A percentile compares a stretch with the other conserved stretches of the same genome.
Evolutionary conservation across 352 stramenopile genomes (phyloP).

Genomic region (Pythium aquatile): DNA sequence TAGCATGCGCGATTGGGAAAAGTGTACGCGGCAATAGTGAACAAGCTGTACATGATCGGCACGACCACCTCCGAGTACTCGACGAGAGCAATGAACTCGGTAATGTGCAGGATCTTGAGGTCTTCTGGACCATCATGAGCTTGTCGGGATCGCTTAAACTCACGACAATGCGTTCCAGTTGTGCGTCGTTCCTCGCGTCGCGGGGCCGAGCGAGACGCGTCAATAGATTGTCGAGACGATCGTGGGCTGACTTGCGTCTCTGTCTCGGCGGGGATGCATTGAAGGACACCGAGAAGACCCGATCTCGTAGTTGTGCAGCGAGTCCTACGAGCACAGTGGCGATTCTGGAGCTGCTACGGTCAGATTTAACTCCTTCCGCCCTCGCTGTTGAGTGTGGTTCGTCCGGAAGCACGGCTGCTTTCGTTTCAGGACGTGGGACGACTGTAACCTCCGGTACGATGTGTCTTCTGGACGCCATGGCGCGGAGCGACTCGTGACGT

Average conservation of each 20-base stretch:
- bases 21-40: constrained; percentile 1
- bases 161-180: background rate
- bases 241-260: background rate
- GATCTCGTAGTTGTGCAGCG: too few species aligned
- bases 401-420: background rate
- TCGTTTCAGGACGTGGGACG: background rate
- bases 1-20: constrained; percentile 39
- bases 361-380: background rate
- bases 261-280: background rate
- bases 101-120: constrained; percentile 7
- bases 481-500: background rate
- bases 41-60: constrained; percentile 20
- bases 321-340: background rate
- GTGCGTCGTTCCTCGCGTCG: background rate
- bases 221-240: background rate
- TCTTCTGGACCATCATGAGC: constrained; percentile 18
- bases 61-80: constrained; percentile 19
- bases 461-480: background rate
- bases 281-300: background rate
- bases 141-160: background rate
- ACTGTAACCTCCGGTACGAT: background rate
- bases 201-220: background rate
- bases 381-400: background rate
- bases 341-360: background rate
- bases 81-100: constrained; percentile 18